Base-by-base conservation (phyloP, 2,329 filamentous ascomycete genomes). In the Xenosphaeropsis pyriputrescens region DNA sequence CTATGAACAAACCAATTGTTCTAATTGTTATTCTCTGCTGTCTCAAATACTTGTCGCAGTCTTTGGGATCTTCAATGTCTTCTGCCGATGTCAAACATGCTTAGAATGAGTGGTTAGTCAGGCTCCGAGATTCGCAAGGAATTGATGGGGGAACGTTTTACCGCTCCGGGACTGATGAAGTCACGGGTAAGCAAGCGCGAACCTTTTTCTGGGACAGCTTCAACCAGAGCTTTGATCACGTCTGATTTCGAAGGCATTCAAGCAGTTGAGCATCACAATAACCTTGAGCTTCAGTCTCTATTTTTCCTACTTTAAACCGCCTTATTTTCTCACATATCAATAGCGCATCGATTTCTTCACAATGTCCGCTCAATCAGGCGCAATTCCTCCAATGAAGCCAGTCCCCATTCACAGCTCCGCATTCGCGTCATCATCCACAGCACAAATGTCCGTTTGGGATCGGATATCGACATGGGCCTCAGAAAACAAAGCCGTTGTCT, bases 401-500 rank as follows among this genome's bases (percentile, higher is more conserved):
- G 31, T 32, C 31, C 39, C 35, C 29, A 32, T 40, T 38, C 39
- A 40, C 13, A 32, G 30, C 43, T 51, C 52, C 40, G 50, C 45
- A 37, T 54, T 56, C 46, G 43, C 50, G 39, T 48, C 48, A 39
- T 51, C 52, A 39, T 47, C 53, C 46, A 43, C 52, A 45, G 45
- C 48, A 39, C 52, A 51, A 39, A 32, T 35, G 2, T 52, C 51
- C 34, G 45, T 53, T 15, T 94, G 86, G 86, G 85, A 94, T 60
- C 80, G 88, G 53, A 67, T 95, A 62, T 81, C 86, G 47, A 79
- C 68, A 55, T 98, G 91, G 89, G 86, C 83, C 12, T 84, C 86
- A 2, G 89, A 96, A 58, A 88, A 98, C 65, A 96, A 95, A 67
- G 82, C 85, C 35, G 72, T 89, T 39, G 88, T 93, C 45, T 98